Base-by-base conservation (phyloP, 441 rosid genomes). In the Flueggea neowawraea region DNA sequence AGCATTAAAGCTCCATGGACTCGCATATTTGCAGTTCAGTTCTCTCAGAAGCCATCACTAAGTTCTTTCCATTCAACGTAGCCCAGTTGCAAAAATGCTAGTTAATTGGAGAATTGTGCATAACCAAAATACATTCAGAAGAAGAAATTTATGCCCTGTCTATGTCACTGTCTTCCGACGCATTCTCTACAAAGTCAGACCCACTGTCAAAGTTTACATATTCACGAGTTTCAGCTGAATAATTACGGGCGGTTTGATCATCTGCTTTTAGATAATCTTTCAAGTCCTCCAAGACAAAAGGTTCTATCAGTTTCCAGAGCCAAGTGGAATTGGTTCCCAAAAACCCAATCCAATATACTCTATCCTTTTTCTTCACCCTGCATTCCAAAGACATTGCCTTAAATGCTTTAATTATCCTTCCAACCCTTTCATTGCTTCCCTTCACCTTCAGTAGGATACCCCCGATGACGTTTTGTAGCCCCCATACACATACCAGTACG, bases 401-500 rank as follows among this genome's bases (percentile, higher is more conserved):
- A 64, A 88, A 64, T 15, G 85, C 57, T 73, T 79, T 87, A 47
- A 88, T 80, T 55, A 88, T 72, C 55, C 71, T 83, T 70, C 68
- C 82, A 5, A 82, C 80, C 33, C 90, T 91, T 43, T 85, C 85
- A 0, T 33, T 50, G 52, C 74, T 78, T 82, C 95, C 96, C 65
- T 77, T 90, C 68, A 93, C 70, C 76, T 75, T 87, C 80, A 93
- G 62, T 66, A 90, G 41, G 51, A 88, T 63, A 59, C 93, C 15
- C 97, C 93, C 0, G 81, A 67, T 0, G 84, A 73, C 36, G 85
- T 81, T 77, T 71, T 84, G 61, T 74, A 67, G 4, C 97, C 95
- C 0, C 95, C 83, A 57, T 87, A 84, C 97, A 89, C 85, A 48
- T 79, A 90, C 96, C 97, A 94, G 76, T 84, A 85, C 0, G 96